Evolutionary conservation across 2,329 filamentous ascomycete species (phyloP), one percentile per base, ranked within the genome.

Genomic region (Aspergillus phoenicis): DNA sequence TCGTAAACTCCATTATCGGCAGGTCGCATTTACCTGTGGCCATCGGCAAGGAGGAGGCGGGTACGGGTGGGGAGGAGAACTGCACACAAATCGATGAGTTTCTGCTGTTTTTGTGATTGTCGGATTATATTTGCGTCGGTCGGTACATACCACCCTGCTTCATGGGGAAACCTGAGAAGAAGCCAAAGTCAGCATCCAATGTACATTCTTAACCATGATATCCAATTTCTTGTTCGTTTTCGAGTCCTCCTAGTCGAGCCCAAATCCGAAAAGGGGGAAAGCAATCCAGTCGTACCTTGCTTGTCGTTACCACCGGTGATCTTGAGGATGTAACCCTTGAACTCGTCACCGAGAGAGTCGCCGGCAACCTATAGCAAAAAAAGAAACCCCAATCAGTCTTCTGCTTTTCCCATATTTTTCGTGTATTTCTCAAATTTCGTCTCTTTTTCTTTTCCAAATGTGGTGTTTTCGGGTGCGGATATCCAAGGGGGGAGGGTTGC

Each of bases 291-390:
- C 75, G 67, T 78, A 78, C 76, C 95, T 88, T 99, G 96, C 92
- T 99, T 99, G 91, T 99, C 95, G 91, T 99, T 99, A 81, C 96
- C 95, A 79, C 95, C 96, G 77, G 95, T 99, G 86, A 99, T 98
- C 81, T 89, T 90, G 90, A 99, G 93, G 86, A 99, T 89, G 87
- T 99, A 99, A 83, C 95, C 95, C 88, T 97, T 97, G 91, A 96
- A 99, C 85, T 99, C 95, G 80, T 98, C 93, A 78, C 95, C 95
- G 78, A 99, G 87, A 80, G 89, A 90, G 85, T 99, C 96, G 78
- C 90, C 95, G 75, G 91, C 84, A 75, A 99, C 91, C 85, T 97
- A 74, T 66, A 70, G 52, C 57, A 64, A 71, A 62, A 47, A 65
- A 66, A 63, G 66, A 36, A 63, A 66, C 61, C 63, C 69, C 65